Base-by-base conservation (phyloP, 1,139 yeast genomes). In the Petasospora fabianii region DNA sequence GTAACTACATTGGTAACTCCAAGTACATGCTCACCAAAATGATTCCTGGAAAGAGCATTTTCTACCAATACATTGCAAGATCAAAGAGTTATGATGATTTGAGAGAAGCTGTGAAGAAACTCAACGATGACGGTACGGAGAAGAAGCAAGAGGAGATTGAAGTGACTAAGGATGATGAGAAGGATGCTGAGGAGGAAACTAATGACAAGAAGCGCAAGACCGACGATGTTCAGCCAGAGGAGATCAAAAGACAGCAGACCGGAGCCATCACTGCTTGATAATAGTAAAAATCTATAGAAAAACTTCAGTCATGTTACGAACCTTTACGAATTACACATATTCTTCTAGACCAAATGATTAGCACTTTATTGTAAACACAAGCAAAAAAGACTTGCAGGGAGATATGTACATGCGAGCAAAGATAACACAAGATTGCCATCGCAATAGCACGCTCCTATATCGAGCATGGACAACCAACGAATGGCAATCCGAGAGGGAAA, bases 11-110 rank as follows among this genome's bases (percentile, higher is more conserved):
- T 18, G 70, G 86, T 15, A 87, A 86, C 55, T 75, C 95, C 5
- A 92, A 92, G 63, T 92, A 81, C 60, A 77, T 94, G 64, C 55
- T 90, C 34, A 68, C 80, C 33, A 77, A 88, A 54, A 80, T 86
- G 64, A 68, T 87, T 4, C 96, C 96, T 0, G 95, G 96, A 1
- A 84, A 80, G 56, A 75, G 79, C 5, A 67, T 70, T 14, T 67
- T 77, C 36, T 84, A 83, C 57, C 80, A 76, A 50, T 51, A 63
- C 36, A 64, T 86, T 35, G 70, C 82, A 27, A 72, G 71, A 47
- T 66, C 78, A 30, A 86, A 80, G 55, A 67, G 75, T 3, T 63
- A 69, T 39, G 77, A 72, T 12, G 83, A 78, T 32, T 60, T 84
- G 41, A 56, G 30, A 10, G 34, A 43, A 34, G 35, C 33, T 35